A percentile compares a stretch with the other conserved stretches of the same genome.
Evolutionary conservation across 306 rosid species (phyloP).

Genomic region (Hylodesmum podocarpum): DNA sequence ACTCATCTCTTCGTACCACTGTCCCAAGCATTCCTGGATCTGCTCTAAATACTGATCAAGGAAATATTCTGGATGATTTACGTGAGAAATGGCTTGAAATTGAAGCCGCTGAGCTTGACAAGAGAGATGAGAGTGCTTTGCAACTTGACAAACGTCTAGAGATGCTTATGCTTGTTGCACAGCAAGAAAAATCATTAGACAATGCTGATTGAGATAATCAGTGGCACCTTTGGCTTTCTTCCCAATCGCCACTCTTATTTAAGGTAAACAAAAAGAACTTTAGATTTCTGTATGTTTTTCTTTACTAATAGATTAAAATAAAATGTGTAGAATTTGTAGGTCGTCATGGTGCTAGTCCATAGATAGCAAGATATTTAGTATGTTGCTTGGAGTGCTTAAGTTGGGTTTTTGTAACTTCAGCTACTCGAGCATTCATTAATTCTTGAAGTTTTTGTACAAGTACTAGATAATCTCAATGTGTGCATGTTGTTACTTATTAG

Average conservation of each 20-base stretch:
- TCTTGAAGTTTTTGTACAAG: slow-evolving; percentile 21
- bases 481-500: not conserved
- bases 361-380: slow-evolving; percentile 10
- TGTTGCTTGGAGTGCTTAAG: slow-evolving; percentile 41
- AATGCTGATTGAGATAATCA: slow-evolving; percentile 31
- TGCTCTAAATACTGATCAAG: slow-evolving; percentile 59
- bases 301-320: slow-evolving; percentile 8
- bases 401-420: slow-evolving; percentile 50
- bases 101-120: slow-evolving; percentile 94
- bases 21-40: slow-evolving; percentile 96
- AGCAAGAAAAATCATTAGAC: slow-evolving; percentile 63
- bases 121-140: slow-evolving; percentile 94
- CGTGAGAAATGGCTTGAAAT: slow-evolving; percentile 98
- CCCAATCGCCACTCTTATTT: slow-evolving; percentile 14
- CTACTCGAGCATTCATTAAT: slow-evolving; percentile 42
- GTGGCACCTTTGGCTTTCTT: slow-evolving; percentile 26
- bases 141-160: slow-evolving; percentile 88
- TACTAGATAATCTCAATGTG: not conserved
- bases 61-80: slow-evolving; percentile 86
- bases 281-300: slow-evolving; percentile 33
- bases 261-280: slow-evolving; percentile 29
- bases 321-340: slow-evolving; percentile 16
- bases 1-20: slow-evolving; percentile 85
- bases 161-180: slow-evolving; percentile 84
- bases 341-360: not conserved